Base-by-base conservation (phyloP, 2,329 filamentous ascomycete genomes). In the Diaporthe ampelina region DNA sequence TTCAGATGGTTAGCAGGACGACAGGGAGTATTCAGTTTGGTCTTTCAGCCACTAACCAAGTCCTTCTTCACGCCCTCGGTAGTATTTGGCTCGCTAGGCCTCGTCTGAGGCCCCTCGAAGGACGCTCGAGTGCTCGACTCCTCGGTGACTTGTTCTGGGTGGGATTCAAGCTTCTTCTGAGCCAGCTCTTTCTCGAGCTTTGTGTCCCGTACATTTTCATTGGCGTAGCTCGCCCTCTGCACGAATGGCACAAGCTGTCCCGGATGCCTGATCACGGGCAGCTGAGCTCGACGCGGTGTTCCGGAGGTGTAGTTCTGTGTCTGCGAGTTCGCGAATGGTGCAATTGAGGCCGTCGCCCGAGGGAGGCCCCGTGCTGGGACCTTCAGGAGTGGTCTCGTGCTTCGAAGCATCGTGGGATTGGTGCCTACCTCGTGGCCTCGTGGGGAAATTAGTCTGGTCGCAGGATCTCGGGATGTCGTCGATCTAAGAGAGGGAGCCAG, bases 81-180 rank as follows among this genome's bases (percentile, higher is more conserved):
- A 13, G 86, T 80, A 4, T 81, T 78, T 26, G 80, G 77, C 1
- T 80, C 76, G 13, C 72, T 73, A 3, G 68, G 58, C 15, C 75
- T 73, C 24, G 73, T 65, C 61, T 74, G 29, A 0, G 73, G 70
- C 9, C 73, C 77, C 80, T 90, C 85, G 52, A 89, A 83, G 63
- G 89, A 82, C 76, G 87, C 85, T 72, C 89, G 87, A 21, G 87
- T 83, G 15, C 84, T 85, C 1, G 93, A 95, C 56, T 86, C 86
- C 29, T 83, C 83, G 0, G 91, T 89, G 0, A 95, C 93, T 9
- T 84, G 81, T 52, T 90, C 89, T 0, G 93, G 93, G 37, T 89
- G 83, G 3, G 89, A 79, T 73, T 89, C 80, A n/a, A 95, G 83
- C 79, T 88, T 88, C 80, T 90, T 80, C 63, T 91, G 78, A 17